Evolutionary conservation across 2,329 filamentous ascomycete species (phyloP), one percentile per base, ranked within the genome.

Genomic region (Phyllosticta paracitricarpa): DNA sequence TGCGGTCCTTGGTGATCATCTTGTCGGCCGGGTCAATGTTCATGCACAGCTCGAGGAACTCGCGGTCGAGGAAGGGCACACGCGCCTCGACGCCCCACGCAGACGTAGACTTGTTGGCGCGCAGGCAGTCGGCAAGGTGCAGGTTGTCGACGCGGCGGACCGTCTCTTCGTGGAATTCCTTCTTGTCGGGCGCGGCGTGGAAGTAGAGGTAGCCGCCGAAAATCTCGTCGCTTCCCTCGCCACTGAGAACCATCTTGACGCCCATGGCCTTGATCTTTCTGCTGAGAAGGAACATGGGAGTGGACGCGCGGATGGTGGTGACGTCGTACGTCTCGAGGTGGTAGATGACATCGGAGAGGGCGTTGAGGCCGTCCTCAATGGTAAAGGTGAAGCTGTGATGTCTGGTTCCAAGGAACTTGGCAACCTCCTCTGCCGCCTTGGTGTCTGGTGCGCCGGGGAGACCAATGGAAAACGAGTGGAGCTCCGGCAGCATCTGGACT

Each of bases 191-290:
- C 2, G 94, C 94, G 64, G 88, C 89, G 77, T 96, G 91, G 85
- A 99, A 99, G 82, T 99, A 99, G 22, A 99, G 85, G 77, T 99
- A 99, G 59, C 94, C 94, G 65, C 94, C 94, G 68, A 97, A 97
- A 74, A 97, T 97, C 79, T 99, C 94, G 75, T 99, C 94, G 71
- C 89, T 94, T 57, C 94, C 94, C 78, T 99, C 94, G 64, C 94
- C 94, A 70, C 89, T 95, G 64, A 99, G 83, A 62, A 99, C 94
- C 94, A 99, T 99, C 85, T 99, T 99, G 72, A 99, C 89, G 65
- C 94, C 94, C 87, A 97, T 93, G 40, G 92, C 94, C 83, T 99
- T 99, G 82, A 99, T 99, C 82, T 99, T 99, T 74, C 95, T 87
- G 64, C 91, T 94, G 56, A 99, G 84, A 65, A 99, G 81, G 79